Evolutionary conservation across 495 filamentous ascomycete species (phyloP).

Genomic region (Penicillium psychrofluorescens): DNA sequence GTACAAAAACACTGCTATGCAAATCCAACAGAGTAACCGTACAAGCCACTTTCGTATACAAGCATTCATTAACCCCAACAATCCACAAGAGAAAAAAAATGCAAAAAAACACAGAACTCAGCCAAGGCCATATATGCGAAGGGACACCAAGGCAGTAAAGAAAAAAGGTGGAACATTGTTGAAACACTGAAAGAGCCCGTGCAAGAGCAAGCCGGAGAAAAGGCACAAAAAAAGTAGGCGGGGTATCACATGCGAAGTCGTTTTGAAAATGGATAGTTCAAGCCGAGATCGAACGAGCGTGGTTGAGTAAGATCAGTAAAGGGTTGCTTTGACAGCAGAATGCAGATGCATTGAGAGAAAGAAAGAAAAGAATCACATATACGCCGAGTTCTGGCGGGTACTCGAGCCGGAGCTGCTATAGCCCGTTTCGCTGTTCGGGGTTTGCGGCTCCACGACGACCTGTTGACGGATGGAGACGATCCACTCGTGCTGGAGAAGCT

Average conservation of each 20-base stretch:
- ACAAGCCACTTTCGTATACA: too few species aligned
- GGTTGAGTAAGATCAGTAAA: not conserved
- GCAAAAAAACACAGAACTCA: not conserved
- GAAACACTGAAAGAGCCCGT: not conserved
- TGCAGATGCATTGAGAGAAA: not conserved
- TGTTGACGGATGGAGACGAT: slow-evolving; percentile 63
- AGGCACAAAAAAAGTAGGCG: slow-evolving; percentile 2
- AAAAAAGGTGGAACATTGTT: not conserved
- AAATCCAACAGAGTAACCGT: too few species aligned
- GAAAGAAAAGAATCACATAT: slow-evolving; percentile 14
- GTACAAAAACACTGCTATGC: too few species aligned
- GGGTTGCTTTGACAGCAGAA: not conserved
- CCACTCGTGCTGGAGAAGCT: slow-evolving; percentile 94
- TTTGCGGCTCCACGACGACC: slow-evolving; percentile 47
- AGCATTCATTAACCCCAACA: not conserved
- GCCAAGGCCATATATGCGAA: not conserved
- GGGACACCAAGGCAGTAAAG: not conserved
- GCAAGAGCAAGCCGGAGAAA: not conserved
- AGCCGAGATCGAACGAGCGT: slow-evolving; percentile 19
- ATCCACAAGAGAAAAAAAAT: not conserved
- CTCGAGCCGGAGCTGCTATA: slow-evolving; percentile 17
- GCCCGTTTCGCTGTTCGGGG: slow-evolving; percentile 36
- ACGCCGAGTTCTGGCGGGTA: slow-evolving; percentile 30
- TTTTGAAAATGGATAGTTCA: slow-evolving; percentile 9
- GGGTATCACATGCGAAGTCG: slow-evolving; percentile 29